phyloP scores from a whole-genome alignment of 2,329 filamentous ascomycete genomes.

The Paecilomyces sp. region DNA sequence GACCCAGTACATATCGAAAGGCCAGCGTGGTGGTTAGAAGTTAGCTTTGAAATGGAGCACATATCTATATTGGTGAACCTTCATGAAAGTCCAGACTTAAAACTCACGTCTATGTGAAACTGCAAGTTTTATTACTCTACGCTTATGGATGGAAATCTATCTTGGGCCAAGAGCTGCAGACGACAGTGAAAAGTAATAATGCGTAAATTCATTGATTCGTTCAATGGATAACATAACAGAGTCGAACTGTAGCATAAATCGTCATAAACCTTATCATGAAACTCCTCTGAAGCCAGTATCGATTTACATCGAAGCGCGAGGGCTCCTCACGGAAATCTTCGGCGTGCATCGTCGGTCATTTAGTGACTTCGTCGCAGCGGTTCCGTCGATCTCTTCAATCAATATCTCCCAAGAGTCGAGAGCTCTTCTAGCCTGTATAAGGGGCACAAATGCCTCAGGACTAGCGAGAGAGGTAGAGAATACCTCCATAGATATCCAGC shows the following conservation, averaged over 20 bases:
- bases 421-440: conserved; percentile 46
- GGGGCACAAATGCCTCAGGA: conserved; percentile 44
- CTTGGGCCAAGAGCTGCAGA: not conserved
- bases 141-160: not conserved
- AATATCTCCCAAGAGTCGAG: conserved; percentile 44
- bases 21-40: no score
- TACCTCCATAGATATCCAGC: conserved; percentile 64
- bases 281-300: not conserved
- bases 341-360: not conserved
- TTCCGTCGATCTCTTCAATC: conserved; percentile 4
- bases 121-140: no score
- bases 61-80: no score
- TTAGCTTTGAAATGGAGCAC: no score
- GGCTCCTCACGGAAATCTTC: not conserved
- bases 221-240: no score
- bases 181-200: no score
- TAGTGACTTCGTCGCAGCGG: not conserved
- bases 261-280: not conserved
- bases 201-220: no score
- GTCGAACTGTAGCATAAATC: not conserved
- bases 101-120: no score
- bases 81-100: no score
- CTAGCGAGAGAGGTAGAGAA: conserved; percentile 56
- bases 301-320: not conserved
- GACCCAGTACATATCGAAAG: no score